These are phyloP conservation scores for Calonectria multiphialidica DNA, from an alignment of 2,329 filamentous ascomycete genomes.

Conservation along the genomic window DNA sequence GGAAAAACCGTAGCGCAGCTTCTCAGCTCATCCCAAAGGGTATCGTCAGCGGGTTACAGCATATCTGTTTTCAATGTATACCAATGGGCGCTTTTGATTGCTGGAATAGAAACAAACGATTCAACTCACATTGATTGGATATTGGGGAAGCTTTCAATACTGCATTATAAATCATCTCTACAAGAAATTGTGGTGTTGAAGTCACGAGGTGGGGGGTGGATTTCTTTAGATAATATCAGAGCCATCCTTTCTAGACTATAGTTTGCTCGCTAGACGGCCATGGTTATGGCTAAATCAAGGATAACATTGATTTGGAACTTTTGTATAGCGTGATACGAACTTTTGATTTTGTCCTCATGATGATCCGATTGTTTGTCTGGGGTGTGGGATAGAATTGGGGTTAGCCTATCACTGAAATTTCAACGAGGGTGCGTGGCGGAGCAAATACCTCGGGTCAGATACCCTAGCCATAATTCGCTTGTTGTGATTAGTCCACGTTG, in stretches of 20 bases:
- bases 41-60: neutral
- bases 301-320: too few species aligned
- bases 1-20: neutral
- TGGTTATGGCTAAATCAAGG: too few species aligned
- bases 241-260: neutral
- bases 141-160: neutral
- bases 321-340: too few species aligned
- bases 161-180: neutral
- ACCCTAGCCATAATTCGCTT: too few species aligned
- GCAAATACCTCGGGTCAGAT: too few species aligned
- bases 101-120: neutral
- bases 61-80: neutral
- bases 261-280: neutral
- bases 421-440: too few species aligned
- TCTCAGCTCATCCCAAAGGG: neutral
- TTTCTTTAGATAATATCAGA: neutral
- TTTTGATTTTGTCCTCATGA: too few species aligned
- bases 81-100: conserved; percentile 11
- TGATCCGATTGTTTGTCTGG: too few species aligned
- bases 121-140: neutral
- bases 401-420: too few species aligned
- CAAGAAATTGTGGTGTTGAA: neutral
- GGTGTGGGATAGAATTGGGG: too few species aligned
- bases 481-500: too few species aligned
- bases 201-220: neutral